phyloP scores from a whole-genome alignment of 352 stramenopile genomes.

The Pythium periplocum region DNA sequence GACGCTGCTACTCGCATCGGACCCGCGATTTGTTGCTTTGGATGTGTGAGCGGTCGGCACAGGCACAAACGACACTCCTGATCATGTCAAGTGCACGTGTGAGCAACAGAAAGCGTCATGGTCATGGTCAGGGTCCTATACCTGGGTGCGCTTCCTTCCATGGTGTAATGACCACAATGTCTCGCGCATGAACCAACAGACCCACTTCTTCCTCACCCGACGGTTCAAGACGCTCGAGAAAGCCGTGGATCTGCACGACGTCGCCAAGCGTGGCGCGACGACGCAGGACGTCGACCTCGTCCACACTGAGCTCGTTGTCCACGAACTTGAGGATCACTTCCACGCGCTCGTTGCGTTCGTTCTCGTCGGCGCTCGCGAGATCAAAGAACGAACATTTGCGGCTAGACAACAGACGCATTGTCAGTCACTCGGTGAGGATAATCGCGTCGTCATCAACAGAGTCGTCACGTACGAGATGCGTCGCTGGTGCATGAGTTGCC shows the following conservation, averaged over 20 bases:
- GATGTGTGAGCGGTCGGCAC: conserved; percentile 33
- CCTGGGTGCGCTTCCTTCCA: conserved; percentile 57
- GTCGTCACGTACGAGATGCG: conserved; percentile 49
- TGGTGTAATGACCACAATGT: conserved; percentile 18
- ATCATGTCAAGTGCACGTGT: no score
- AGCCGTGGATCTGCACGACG: conserved; percentile 53
- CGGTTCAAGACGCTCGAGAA: conserved; percentile 37
- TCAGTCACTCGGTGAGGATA: not conserved
- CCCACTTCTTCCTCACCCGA: not conserved
- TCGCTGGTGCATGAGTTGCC: conserved; percentile 69
- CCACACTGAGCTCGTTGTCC: conserved; percentile 49
- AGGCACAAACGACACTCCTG: conserved; percentile 48
- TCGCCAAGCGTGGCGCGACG: conserved; percentile 62
- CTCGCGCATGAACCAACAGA: not conserved
- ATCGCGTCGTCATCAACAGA: not conserved
- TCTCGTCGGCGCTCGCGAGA: conserved; percentile 29
- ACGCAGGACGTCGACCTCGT: conserved; percentile 59
- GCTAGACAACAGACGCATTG: conserved; percentile 14
- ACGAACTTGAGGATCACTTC: conserved; percentile 82
- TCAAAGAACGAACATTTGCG: conserved; percentile 78
- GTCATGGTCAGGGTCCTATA: not conserved
- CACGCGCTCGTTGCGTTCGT: conserved; percentile 27
- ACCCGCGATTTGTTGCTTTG: not conserved
- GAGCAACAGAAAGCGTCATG: no score
- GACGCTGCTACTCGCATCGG: no score